Evolutionary conservation across 2,329 filamentous ascomycete species (phyloP).

Genomic region (Penicillium occitanis): DNA sequence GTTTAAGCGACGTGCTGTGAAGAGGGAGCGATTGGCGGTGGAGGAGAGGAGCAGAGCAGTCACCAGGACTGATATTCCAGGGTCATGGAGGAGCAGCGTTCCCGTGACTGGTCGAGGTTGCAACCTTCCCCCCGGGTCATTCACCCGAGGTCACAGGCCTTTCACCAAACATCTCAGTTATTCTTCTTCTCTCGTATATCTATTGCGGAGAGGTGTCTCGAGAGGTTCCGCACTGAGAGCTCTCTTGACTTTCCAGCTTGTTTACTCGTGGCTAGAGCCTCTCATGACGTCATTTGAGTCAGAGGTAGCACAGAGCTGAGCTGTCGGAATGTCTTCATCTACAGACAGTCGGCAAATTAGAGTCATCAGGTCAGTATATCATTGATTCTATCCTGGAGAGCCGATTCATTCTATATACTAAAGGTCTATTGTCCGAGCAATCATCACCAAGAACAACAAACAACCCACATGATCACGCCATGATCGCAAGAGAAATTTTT

Average conservation of each 20-base stretch:
- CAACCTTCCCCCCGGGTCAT: slow-evolving; percentile 6
- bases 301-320: not conserved
- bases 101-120: slow-evolving; percentile 17
- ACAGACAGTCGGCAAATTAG: too few relatives aligned
- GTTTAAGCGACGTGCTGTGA: not conserved
- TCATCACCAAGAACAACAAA: slow-evolving; percentile 8
- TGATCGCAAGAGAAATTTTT: slow-evolving; percentile 10
- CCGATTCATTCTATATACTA: slow-evolving; percentile 5
- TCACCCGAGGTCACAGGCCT: slow-evolving; percentile 10
- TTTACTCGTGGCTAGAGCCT: not conserved
- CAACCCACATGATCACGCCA: not conserved
- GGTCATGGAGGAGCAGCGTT: slow-evolving; percentile 10
- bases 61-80: slow-evolving; percentile 10
- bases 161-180: not conserved
- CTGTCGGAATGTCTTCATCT: not conserved
- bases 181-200: not conserved
- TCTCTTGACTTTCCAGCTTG: not conserved
- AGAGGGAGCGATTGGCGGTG: slow-evolving; percentile 12
- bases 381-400: not conserved
- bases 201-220: not conserved
- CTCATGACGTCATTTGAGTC: slow-evolving; percentile 9
- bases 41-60: not conserved
- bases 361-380: slow-evolving; percentile 1
- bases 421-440: slow-evolving; percentile 4
- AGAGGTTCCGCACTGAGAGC: not conserved